Base-by-base conservation (phyloP, 2,329 filamentous ascomycete species). In the Colletotrichum coccodes region DNA sequence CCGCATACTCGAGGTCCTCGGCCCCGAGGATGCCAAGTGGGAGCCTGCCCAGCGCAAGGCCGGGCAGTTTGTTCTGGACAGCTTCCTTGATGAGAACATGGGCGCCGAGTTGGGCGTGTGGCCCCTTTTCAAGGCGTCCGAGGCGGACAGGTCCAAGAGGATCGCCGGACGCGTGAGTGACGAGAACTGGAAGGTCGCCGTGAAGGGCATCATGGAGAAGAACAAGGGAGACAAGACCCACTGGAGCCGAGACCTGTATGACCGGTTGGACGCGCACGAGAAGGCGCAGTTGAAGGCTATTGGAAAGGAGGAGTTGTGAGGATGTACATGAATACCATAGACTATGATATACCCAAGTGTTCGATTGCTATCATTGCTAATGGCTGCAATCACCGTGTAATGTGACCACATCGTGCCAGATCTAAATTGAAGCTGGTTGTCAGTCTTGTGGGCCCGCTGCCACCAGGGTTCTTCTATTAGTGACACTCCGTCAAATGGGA, bases 71-170 rank as follows among this genome's bases (percentile, higher is more conserved):
- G 83, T 91, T 32, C 82, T 87, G 38, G 90, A 92, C 74, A 90
- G 85, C 68, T 92, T 92, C 74, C 79, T 92, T n/a, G 90, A 92
- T 73, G 84, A 86, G 70, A 84, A 87, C 64, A 89, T 91, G 84
- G 89, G 89, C 46, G 89, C 89, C 3, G 80, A 81, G 28, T 71
- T 85, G 21, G 87, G 88, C 0, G 79, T 87, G 70, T 91, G 88
- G 88, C 89, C 89, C 0, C 50, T 60, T 14, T 69, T 69, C 61
- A 60, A 60, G 40, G 71, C 44, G 30, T 64, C 57, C 11, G 71
- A 65, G 67, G 36, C 50, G 42, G 70, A 68, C 38, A 52, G 18
- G 30, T 67, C 30, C 42, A 72, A 65, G 71, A 68, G 64, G 47
- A 9, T 61, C 21, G 64, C 64, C 26, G 64, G 54, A 30, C 60